These are phyloP conservation scores for Phanerochaete carnosa DNA, from an alignment of 768 basidiomycete genomes.

Conservation along the genomic window DNA sequence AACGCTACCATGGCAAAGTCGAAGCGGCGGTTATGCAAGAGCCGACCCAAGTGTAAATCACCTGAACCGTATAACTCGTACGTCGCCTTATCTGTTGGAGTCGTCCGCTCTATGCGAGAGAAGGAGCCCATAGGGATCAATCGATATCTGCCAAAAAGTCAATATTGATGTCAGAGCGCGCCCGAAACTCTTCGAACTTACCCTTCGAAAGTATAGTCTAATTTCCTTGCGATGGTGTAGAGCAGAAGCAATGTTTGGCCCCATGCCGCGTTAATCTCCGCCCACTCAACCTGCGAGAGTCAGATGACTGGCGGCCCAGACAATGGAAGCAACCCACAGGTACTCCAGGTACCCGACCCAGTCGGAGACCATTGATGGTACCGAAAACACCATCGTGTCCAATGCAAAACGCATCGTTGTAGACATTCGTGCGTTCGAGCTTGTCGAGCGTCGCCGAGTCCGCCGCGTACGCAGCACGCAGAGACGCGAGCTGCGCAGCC, in stretches of 20 bases:
- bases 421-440: conserved; percentile 89
- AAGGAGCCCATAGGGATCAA: conserved; percentile 94
- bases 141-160: conserved; percentile 58
- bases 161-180: conserved; percentile 4
- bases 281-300: conserved; percentile 81
- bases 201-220: conserved; percentile 87
- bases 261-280: conserved; percentile 99
- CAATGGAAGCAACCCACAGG: conserved; percentile 47
- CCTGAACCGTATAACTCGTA: conserved; percentile 96
- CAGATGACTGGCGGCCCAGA: conserved; percentile 6
- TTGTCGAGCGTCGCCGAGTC: conserved; percentile 78
- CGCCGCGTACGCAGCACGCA: conserved; percentile 75
- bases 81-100: conserved; percentile 67
- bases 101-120: conserved; percentile 83
- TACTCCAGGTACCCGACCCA: conserved; percentile 83
- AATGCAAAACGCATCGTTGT: conserved; percentile 94
- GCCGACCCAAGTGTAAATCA: conserved; percentile 81
- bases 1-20: conserved; percentile 96
- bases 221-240: conserved; percentile 88
- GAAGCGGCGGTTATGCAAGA: conserved; percentile 93
- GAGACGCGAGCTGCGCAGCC: conserved; percentile 61
- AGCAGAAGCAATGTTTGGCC: conserved; percentile 91
- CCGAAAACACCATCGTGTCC: conserved; percentile 94
- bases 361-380: conserved; percentile 93
- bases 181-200: conserved; percentile 33